phyloP scores from a whole-genome alignment of 305 asterid genomes.

The Fraxinus baroniana region DNA sequence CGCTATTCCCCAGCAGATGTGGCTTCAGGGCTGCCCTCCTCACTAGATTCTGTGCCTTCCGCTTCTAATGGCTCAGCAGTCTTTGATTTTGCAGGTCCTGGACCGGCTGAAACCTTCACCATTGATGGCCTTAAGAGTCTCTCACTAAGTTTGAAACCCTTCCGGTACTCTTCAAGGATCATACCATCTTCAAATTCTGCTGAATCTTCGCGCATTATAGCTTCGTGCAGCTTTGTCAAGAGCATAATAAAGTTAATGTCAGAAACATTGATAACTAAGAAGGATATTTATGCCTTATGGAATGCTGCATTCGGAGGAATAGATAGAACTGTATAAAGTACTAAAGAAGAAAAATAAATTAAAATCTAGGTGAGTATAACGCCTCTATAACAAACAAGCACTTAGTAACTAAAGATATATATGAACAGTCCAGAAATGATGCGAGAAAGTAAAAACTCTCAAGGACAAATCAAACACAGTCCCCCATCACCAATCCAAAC shows the following conservation, averaged over 20 bases:
- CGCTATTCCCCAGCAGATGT: conserved; percentile 29
- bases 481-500: background rate
- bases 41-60: conserved; percentile 20
- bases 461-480: background rate
- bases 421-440: background rate
- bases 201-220: conserved; percentile 87
- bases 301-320: background rate
- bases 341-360: background rate
- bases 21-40: conserved; percentile 31
- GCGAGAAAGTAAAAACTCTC: background rate
- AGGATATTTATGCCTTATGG: background rate
- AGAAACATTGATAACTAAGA: background rate
- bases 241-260: background rate
- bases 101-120: conserved; percentile 95
- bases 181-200: conserved; percentile 66
- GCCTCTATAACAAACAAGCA: background rate
- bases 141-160: conserved; percentile 71
- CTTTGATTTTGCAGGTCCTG: conserved; percentile 63
- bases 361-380: background rate
- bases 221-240: conserved; percentile 54
- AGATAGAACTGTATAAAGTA: background rate
- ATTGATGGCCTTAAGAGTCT: conserved; percentile 83
- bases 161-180: conserved; percentile 66
- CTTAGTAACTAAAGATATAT: background rate
- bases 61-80: conserved; percentile 23